Evolutionary conservation across 768 basidiomycete species (phyloP), one percentile per base, ranked within the genome.

Genomic region (Leccinum broughii): DNA sequence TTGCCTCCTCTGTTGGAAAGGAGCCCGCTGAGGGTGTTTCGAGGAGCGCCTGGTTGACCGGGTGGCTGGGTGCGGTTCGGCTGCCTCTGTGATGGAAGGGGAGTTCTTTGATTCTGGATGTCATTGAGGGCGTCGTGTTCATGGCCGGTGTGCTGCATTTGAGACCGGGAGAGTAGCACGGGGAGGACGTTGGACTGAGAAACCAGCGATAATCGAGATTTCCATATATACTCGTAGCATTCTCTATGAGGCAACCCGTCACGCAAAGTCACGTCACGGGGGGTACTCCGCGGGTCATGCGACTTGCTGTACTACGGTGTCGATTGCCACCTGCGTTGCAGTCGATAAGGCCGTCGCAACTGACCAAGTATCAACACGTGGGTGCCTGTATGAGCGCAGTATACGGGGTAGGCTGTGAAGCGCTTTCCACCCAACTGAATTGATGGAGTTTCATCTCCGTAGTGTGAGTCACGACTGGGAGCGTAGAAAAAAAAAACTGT

Each of bases 1-100:
- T 83, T 74, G 46, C 77, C 68, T 60, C 72, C 61, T 58, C 70
- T 73, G 75, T 75, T 78, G 48, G 77, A 71, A 62, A 86, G 80
- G 50, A 86, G 77, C 59, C 77, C 74, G 26, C 72, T 72, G 54
- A 73, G 65, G 39, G 73, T 71, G 58, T 70, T 73, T 55, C 71
- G 72, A 35, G 63, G 7, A 20, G 58, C 4, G 14, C 50, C 60
- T 2, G 65, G 26, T 57, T 62, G 68, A 30, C 54, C 60, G 11
- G 50, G 57, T 22, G 55, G 39, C 48, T 71, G 71, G 22, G 58
- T 52, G 41, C 67, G 71, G 24, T 49, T 51, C 2, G 28, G 57
- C 14, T 65, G 66, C 35, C 64, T 58, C 57, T 67, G 68, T 0
- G 57, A 5, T 0, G 59, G 0, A 1, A 64, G 68, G 52, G 0